These are phyloP conservation scores for Xylariales sp. DNA, from an alignment of 2,329 filamentous ascomycete species.

Conservation along the genomic window DNA sequence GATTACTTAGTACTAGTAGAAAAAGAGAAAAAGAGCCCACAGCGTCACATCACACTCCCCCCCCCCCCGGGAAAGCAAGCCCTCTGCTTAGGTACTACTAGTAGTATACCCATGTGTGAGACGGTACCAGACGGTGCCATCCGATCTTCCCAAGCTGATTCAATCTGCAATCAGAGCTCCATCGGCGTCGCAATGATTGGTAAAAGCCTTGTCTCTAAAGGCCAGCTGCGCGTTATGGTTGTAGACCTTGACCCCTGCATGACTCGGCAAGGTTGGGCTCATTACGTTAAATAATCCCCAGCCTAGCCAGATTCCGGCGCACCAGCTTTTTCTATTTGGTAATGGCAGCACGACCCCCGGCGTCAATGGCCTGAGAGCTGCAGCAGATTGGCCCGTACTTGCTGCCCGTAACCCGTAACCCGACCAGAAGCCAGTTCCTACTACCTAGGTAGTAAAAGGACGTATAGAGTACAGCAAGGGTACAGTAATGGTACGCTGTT, in stretches of 20 bases:
- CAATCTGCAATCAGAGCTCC: slow-evolving; percentile 16
- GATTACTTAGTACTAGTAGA: background rate
- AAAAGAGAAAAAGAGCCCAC: background rate
- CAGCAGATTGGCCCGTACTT: slow-evolving; percentile 34
- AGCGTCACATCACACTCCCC: background rate
- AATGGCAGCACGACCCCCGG: slow-evolving; percentile 52
- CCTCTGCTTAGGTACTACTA: background rate
- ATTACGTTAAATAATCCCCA: slow-evolving; percentile 62
- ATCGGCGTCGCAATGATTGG: slow-evolving; percentile 31
- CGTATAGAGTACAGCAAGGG: slow-evolving; percentile 24
- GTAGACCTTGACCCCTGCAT: slow-evolving; percentile 38
- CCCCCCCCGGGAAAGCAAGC: background rate
- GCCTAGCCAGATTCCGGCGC: slow-evolving; percentile 49
- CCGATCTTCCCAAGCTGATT: slow-evolving; percentile 28
- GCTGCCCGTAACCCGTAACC: slow-evolving; percentile 13
- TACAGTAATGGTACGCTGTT: slow-evolving; percentile 20
- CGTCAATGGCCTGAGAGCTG: slow-evolving; percentile 37
- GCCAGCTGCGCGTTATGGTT: slow-evolving; percentile 23
- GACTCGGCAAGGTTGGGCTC: slow-evolving; percentile 50
- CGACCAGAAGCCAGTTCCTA: too few species aligned
- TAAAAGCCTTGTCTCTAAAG: slow-evolving; percentile 27
- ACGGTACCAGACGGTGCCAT: slow-evolving; percentile 16
- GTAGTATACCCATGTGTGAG: background rate
- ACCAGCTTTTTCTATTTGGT: slow-evolving; percentile 61
- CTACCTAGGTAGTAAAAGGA: too few species aligned